phyloP scores from a whole-genome alignment of 2,329 filamentous ascomycete species.

The Verticillium klebahnii region DNA sequence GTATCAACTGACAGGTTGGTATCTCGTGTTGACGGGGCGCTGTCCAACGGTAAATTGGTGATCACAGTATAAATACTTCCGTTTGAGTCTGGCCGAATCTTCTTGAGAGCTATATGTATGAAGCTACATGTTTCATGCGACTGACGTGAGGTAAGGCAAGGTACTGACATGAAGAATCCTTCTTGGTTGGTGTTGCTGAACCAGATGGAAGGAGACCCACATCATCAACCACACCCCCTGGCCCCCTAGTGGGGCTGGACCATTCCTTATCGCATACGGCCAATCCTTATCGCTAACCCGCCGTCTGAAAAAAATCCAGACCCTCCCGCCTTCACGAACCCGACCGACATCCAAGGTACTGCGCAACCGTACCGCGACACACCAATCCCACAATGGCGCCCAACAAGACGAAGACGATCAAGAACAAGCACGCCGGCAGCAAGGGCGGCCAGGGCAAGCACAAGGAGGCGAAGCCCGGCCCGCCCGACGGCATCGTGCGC shows the following conservation, averaged over 20 bases:
- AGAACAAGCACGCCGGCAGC: constrained; percentile 59
- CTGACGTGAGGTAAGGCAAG: too few species aligned
- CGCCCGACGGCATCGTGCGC: constrained; percentile 45
- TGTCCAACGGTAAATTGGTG: too few species aligned
- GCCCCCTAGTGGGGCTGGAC: background rate
- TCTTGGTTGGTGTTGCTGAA: too few species aligned
- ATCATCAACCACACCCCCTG: background rate
- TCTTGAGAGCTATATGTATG: too few species aligned
- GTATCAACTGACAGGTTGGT: too few species aligned
- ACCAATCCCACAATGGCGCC: constrained; percentile 41
- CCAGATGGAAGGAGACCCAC: too few species aligned
- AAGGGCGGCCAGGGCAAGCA: constrained; percentile 37
- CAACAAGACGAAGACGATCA: constrained; percentile 53
- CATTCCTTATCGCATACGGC: constrained; percentile 9
- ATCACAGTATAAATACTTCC: too few species aligned
- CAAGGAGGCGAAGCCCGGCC: constrained; percentile 28
- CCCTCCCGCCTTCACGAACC: constrained; percentile 1
- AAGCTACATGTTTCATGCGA: too few species aligned
- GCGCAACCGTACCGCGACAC: background rate
- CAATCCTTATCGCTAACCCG: constrained; percentile 14
- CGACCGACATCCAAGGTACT: background rate
- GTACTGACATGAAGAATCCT: too few species aligned
- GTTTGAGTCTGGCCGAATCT: too few species aligned
- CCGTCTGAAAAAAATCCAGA: constrained; percentile 15
- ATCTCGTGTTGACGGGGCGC: too few species aligned